Percentiles rank a stretch among this genome's conserved stretches.
phyloP scores from a whole-genome alignment of 495 filamentous ascomycete species.

The Penicillium salamii region DNA sequence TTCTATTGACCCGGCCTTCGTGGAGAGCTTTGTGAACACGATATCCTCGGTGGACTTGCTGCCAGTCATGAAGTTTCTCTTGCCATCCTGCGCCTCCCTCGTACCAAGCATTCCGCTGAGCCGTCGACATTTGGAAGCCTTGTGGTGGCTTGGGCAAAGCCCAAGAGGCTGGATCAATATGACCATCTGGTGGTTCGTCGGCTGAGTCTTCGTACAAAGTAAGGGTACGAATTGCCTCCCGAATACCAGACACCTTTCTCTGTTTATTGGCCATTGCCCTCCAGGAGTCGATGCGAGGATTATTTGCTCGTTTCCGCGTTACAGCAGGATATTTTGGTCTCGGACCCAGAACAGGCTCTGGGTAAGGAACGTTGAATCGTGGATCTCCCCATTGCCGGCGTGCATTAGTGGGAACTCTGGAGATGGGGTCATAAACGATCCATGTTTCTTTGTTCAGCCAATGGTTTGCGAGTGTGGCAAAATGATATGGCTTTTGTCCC shows the following conservation, averaged over 20 bases:
- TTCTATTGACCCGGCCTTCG: constrained; percentile 38
- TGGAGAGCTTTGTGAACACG: constrained; percentile 33
- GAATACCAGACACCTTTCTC: constrained; percentile 27
- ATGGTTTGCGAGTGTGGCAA: constrained; percentile 41
- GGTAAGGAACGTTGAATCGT: constrained; percentile 34
- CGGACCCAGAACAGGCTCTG: constrained; percentile 9
- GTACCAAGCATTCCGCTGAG: constrained; percentile 38
- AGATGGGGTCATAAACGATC: constrained; percentile 39
- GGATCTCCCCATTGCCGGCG: constrained; percentile 37
- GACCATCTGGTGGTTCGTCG: constrained; percentile 40
- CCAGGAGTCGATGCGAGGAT: constrained; percentile 40
- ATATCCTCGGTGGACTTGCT: constrained; percentile 34
- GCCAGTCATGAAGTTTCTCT: constrained; percentile 42
- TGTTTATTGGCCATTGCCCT: constrained; percentile 35
- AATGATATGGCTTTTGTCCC: constrained; percentile 42
- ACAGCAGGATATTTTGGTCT: constrained; percentile 29
- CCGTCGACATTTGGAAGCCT: constrained; percentile 34
- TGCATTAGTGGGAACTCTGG: constrained; percentile 31
- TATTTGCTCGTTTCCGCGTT: constrained; percentile 17
- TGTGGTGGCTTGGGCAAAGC: constrained; percentile 44
- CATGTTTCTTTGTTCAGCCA: constrained; percentile 43
- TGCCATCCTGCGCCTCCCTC: constrained; percentile 44
- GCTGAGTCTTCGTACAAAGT: constrained; percentile 36
- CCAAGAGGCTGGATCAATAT: constrained; percentile 41
- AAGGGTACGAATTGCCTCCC: constrained; percentile 22